A percentile compares a stretch with the other conserved stretches of the same genome.
These are phyloP conservation scores for Wilcoxina mikolae DNA, from an alignment of 495 filamentous ascomycete species.

Conservation along the genomic window DNA sequence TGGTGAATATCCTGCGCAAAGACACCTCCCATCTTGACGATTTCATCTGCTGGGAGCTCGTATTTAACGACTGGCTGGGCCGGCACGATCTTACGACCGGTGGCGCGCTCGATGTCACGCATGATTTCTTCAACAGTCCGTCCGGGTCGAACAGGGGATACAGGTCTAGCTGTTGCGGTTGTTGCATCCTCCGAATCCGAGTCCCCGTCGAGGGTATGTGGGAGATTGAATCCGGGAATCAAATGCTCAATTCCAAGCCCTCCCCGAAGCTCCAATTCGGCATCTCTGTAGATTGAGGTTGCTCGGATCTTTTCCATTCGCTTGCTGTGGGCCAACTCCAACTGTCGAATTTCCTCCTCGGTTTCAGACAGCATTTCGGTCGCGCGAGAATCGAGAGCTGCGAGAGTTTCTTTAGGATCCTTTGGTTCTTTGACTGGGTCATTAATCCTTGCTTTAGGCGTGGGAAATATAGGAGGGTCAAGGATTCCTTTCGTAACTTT, in stretches of 20 bases:
- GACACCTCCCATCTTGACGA: constrained; percentile 21
- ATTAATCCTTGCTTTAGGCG: constrained; percentile 31
- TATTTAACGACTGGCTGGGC: constrained; percentile 13
- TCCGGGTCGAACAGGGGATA: constrained; percentile 82
- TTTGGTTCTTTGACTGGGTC: constrained; percentile 37
- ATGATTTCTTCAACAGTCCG: constrained; percentile 39
- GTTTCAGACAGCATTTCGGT: constrained; percentile 48
- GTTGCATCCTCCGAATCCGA: constrained; percentile 1
- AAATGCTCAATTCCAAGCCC: constrained; percentile 10
- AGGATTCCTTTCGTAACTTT: constrained; percentile 65
- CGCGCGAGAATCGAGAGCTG: constrained; percentile 64
- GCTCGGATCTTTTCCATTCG: constrained; percentile 59
- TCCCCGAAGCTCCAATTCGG: constrained; percentile 48
- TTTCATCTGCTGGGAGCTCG: constrained; percentile 21
- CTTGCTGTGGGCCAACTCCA: constrained; percentile 63
- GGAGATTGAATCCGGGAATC: background rate
- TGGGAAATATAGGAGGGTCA: constrained; percentile 41
- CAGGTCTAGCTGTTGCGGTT: constrained; percentile 74
- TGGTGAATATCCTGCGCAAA: constrained; percentile 15
- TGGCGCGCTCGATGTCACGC: constrained; percentile 13
- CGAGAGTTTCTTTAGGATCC: constrained; percentile 45
- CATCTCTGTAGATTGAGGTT: constrained; percentile 45
- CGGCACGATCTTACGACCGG: constrained; percentile 23
- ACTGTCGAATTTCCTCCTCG: constrained; percentile 61
- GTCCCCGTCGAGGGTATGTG: background rate